phyloP scores from a whole-genome alignment of 768 basidiomycete genomes.

The Myochromella boudieri region DNA sequence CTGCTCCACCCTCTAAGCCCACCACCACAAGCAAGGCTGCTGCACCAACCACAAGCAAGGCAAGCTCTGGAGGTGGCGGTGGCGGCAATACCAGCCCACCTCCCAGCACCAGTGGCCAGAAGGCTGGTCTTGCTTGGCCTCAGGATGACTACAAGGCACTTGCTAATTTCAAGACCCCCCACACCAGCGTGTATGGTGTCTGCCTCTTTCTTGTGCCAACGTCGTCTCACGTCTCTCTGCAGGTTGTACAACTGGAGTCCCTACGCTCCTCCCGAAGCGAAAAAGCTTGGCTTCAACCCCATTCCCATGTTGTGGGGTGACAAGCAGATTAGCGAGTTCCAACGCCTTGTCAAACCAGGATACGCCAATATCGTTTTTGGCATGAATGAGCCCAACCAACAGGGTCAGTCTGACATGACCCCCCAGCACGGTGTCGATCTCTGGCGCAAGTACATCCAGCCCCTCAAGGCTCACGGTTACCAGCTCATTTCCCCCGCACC shows the following conservation, averaged over 20 bases:
- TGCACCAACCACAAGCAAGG: conserved; percentile 1
- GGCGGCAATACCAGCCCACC: conserved; percentile 16
- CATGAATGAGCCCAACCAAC: conserved; percentile 81
- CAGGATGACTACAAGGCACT: conserved; percentile 52
- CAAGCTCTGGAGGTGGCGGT: neutral
- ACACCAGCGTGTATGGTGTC: conserved; percentile 26
- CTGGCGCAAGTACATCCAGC: conserved; percentile 64
- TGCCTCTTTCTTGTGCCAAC: neutral
- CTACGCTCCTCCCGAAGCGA: conserved; percentile 37
- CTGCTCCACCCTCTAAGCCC: conserved; percentile 16
- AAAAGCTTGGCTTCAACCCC: conserved; percentile 48
- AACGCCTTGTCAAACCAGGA: conserved; percentile 42
- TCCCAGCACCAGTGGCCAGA: conserved; percentile 27
- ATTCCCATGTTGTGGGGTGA: conserved; percentile 74
- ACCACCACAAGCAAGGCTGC: conserved; percentile 16
- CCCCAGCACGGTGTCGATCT: conserved; percentile 48
- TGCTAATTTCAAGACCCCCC: conserved; percentile 44
- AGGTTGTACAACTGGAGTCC: conserved; percentile 70
- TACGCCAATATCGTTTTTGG: conserved; percentile 55
- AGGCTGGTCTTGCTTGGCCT: conserved; percentile 71
- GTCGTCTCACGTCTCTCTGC: neutral
- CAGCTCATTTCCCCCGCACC: conserved; percentile 63
- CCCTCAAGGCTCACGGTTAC: conserved; percentile 57
- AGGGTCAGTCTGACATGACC: conserved; percentile 58
- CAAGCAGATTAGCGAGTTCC: conserved; percentile 49